A percentile compares a stretch with the other conserved stretches of the same genome.
phyloP scores from a whole-genome alignment of 371 early-diverging fungal species.

The Mycotypha africana region DNA sequence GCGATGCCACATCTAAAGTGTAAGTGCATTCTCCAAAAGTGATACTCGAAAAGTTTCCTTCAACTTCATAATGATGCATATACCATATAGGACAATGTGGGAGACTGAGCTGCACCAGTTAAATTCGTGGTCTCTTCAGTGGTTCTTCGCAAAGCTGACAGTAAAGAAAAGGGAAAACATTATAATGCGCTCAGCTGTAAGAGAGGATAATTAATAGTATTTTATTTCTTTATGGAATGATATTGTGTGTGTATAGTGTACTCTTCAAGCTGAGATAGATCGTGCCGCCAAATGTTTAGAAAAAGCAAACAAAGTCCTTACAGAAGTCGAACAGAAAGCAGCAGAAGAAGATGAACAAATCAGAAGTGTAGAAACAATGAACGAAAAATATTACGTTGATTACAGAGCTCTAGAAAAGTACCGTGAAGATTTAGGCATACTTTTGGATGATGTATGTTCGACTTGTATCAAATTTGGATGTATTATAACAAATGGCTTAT shows the following conservation, averaged over 20 bases:
- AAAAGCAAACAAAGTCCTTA: slow-evolving; percentile 22
- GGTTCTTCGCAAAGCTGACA: slow-evolving; percentile 14
- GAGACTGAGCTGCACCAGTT: slow-evolving; percentile 19
- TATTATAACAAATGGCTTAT: neutral
- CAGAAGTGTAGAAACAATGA: slow-evolving; percentile 10
- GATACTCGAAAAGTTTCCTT: neutral
- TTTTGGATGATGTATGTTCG: slow-evolving; percentile 31
- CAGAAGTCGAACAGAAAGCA: slow-evolving; percentile 21
- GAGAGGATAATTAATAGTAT: too few species aligned
- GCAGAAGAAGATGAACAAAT: slow-evolving; percentile 23
- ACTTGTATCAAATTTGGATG: too few species aligned
- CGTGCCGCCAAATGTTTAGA: slow-evolving; percentile 19
- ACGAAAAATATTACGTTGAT: slow-evolving; percentile 39
- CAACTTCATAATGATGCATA: neutral
- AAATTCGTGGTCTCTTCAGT: slow-evolving; percentile 34
- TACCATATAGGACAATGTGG: slow-evolving; percentile 34
- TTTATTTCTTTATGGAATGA: neutral
- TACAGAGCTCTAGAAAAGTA: slow-evolving; percentile 33
- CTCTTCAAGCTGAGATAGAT: slow-evolving; percentile 20
- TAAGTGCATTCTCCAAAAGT: slow-evolving; percentile 13
- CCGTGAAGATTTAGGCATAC: slow-evolving; percentile 33
- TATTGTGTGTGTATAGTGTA: slow-evolving; percentile 23
- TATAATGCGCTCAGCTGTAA: too few species aligned
- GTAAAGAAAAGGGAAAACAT: too few species aligned
- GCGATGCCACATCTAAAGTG: slow-evolving; percentile 35